Evolutionary conservation across 2,329 filamentous ascomycete species (phyloP).

Genomic region (Lojkania enalia): DNA sequence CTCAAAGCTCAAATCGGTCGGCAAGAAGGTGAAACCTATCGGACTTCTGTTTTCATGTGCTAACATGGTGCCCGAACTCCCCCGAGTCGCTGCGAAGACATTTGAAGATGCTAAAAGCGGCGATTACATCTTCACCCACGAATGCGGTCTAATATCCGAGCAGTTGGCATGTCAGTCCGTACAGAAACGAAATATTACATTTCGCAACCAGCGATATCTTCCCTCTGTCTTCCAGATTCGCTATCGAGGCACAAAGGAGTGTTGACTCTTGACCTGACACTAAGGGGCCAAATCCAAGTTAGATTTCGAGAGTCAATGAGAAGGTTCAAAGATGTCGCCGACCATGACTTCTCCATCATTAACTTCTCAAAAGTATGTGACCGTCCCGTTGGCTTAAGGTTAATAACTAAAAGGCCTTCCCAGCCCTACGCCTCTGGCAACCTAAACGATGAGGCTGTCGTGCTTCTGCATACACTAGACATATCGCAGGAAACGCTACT

Average conservation of each 20-base stretch:
- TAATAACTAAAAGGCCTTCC: neutral
- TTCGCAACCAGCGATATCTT: constrained; percentile 43
- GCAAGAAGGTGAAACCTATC: constrained; percentile 50
- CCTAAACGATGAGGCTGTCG: constrained; percentile 50
- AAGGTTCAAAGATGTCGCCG: constrained; percentile 46
- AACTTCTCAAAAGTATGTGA: constrained; percentile 46
- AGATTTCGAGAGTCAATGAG: constrained; percentile 47
- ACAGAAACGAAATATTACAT: constrained; percentile 37
- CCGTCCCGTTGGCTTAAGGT: constrained; percentile 2
- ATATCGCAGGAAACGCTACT: constrained; percentile 37
- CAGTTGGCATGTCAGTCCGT: constrained; percentile 40
- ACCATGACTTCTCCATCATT: constrained; percentile 46
- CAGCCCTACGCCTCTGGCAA: constrained; percentile 47
- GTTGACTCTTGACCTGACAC: constrained; percentile 43
- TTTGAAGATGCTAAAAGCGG: constrained; percentile 44
- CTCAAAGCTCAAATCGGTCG: constrained; percentile 48
- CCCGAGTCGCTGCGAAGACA: constrained; percentile 44
- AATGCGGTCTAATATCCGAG: constrained; percentile 46
- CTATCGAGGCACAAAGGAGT: constrained; percentile 51
- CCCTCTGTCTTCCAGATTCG: constrained; percentile 50
- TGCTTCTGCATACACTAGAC: constrained; percentile 46
- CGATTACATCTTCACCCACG: constrained; percentile 50
- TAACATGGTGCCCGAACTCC: constrained; percentile 34
- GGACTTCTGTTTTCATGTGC: constrained; percentile 48
- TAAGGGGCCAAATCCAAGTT: constrained; percentile 30